Evolutionary conservation across 257 asterid genomes (phyloP), one percentile per base, ranked within the genome.

Genomic region (Scutellaria barbata): DNA sequence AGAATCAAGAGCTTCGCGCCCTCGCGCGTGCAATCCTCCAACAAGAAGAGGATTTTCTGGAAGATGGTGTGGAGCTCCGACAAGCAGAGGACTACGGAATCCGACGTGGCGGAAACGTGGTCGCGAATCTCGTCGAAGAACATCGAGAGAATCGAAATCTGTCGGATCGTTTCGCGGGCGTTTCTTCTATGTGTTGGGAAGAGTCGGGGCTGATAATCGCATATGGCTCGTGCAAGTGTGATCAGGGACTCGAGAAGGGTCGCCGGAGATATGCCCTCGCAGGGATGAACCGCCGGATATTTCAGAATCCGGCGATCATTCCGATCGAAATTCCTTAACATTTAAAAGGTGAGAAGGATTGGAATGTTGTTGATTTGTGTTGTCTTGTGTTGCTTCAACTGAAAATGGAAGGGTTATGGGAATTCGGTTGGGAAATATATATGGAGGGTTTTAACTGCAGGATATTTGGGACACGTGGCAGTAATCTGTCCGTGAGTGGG

Each of bases 231-330:
- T 1, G 91, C 83, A 13, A 88, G 78, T 20, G 58, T 48, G 77
- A 85, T 83, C 57, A 90, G 70, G 12, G 96, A 88, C 8, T 81
- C 74, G 69, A 88, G 47, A 4, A 90, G 93, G 39, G 83, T 88
- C 42, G 73, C 80, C 66, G 88, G 86, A 62, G 91, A 82, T 40
- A 88, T 82, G 51, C 74, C 79, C 14, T 82, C 89, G 65, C 93
- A 86, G 11, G 96, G 95, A 52, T 76, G 87, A 5, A 88, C 90
- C 56, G 90, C 93, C 81, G 95, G 93, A 40, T 81, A 86, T 7
- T 73, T 81, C 35, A 90, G 76, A 16, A 85, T 69, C 93, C 93
- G 95, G 83, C 96, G 95, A 66, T 73, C 79, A 70, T 47, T 63
- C 46, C 74, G 79, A 4, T 83, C 85, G 41, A 64, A 63, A 30